A percentile compares a stretch with the other conserved stretches of the same genome.
phyloP scores from a whole-genome alignment of 2,329 filamentous ascomycete genomes.

The Talaromyces funiculosus region DNA sequence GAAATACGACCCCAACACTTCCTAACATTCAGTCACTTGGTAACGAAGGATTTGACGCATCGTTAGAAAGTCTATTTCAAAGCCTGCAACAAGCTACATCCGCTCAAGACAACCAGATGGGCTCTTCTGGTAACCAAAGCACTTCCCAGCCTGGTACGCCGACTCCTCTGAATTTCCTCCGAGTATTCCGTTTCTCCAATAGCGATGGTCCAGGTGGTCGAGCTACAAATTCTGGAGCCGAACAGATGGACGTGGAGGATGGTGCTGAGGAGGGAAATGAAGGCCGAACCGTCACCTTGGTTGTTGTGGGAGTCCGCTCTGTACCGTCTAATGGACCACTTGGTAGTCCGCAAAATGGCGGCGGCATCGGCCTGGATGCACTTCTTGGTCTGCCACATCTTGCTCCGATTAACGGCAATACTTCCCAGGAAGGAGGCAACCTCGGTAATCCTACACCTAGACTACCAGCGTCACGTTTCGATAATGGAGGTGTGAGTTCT shows the following conservation, averaged over 20 bases:
- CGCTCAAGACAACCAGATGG: slow-evolving; percentile 43
- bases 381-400: slow-evolving; percentile 42
- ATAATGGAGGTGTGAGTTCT: slow-evolving; percentile 49
- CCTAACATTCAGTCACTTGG: slow-evolving; percentile 52
- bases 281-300: slow-evolving; percentile 61
- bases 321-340: slow-evolving; percentile 50
- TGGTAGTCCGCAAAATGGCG: slow-evolving; percentile 40
- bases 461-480: slow-evolving; percentile 50
- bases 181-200: slow-evolving; percentile 63
- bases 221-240: slow-evolving; percentile 22
- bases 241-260: slow-evolving; percentile 38
- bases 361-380: slow-evolving; percentile 40
- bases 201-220: slow-evolving; percentile 32
- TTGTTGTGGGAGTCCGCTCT: slow-evolving; percentile 64
- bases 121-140: slow-evolving; percentile 30
- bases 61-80: slow-evolving; percentile 58
- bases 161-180: slow-evolving; percentile 60
- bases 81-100: slow-evolving; percentile 59
- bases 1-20: slow-evolving; percentile 51
- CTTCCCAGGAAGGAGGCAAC: slow-evolving; percentile 37
- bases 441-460: slow-evolving; percentile 49
- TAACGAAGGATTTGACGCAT: slow-evolving; percentile 54
- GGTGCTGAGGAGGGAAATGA: slow-evolving; percentile 29
- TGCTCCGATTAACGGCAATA: slow-evolving; percentile 32
- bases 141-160: slow-evolving; percentile 39